Conservation (phyloP, 2,329 filamentous ascomycete genomes). For the Penicillium sp. region DNA sequence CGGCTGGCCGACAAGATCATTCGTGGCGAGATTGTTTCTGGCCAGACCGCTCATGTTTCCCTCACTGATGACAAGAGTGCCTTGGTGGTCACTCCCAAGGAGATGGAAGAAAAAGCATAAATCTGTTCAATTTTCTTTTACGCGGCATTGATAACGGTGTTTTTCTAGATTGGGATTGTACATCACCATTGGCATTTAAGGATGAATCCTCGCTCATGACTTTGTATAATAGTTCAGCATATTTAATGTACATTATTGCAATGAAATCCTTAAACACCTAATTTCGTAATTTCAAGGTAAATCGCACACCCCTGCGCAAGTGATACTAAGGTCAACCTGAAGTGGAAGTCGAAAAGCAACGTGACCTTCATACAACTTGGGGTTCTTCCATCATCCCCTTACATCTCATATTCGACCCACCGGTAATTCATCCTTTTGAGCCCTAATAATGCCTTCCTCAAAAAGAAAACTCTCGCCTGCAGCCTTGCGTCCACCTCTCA, state of each 20-base stretch:
- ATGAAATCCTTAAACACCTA: neutral
- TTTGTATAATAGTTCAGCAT: conserved; percentile 12
- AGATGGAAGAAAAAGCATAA: conserved; percentile 12
- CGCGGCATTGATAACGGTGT: conserved; percentile 6
- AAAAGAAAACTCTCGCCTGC: conserved; percentile 17
- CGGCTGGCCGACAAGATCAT: conserved; percentile 89
- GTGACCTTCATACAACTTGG: neutral
- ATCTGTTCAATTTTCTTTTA: neutral
- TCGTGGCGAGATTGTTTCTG: conserved; percentile 72
- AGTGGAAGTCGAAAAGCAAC: neutral
- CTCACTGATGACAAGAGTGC: conserved; percentile 64
- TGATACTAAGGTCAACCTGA: neutral
- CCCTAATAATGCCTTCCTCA: neutral
- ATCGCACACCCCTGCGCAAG: neutral
- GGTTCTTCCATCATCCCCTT: neutral
- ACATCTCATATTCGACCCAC: neutral
- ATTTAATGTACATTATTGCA: conserved; percentile 12
- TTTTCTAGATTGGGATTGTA: conserved; percentile 4
- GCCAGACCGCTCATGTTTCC: conserved; percentile 69
- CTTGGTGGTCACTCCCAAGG: conserved; percentile 51
- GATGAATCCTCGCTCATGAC: conserved; percentile 2
- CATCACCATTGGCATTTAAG: neutral
- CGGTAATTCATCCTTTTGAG: neutral
- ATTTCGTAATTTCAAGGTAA: neutral
- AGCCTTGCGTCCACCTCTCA: conserved; percentile 3